Percentiles rank a stretch among this genome's conserved stretches.
Conservation (phyloP, 2,329 filamentous ascomycete species). For the Fusarium lyarnte region DNA sequence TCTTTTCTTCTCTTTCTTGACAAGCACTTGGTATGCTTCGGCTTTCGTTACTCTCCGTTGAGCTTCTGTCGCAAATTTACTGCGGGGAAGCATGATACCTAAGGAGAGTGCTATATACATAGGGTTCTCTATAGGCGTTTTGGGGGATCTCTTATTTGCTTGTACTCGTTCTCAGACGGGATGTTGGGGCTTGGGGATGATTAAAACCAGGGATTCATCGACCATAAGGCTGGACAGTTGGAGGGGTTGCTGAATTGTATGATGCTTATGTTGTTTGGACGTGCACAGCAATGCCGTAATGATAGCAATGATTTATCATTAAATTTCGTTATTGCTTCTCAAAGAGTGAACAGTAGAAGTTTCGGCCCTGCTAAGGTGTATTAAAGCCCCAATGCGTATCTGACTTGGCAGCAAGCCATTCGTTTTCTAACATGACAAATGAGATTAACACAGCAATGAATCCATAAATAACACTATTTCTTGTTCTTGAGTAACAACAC, state of each 20-base stretch:
- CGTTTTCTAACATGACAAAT: not conserved
- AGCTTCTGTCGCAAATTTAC: slow-evolving; percentile 21
- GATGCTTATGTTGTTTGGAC: slow-evolving; percentile 40
- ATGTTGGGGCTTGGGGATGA: slow-evolving; percentile 19
- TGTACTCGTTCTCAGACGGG: slow-evolving; percentile 22
- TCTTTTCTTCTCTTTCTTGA: slow-evolving; percentile 31
- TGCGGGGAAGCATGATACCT: slow-evolving; percentile 41
- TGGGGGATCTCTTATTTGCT: slow-evolving; percentile 21
- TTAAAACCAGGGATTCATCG: slow-evolving; percentile 19
- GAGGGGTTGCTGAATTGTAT: slow-evolving; percentile 24
- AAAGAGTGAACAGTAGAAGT: not conserved
- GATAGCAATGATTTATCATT: slow-evolving; percentile 44
- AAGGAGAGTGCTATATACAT: slow-evolving; percentile 30
- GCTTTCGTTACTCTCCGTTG: slow-evolving; percentile 27
- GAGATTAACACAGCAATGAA: not conserved
- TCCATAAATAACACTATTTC: too few relatives aligned
- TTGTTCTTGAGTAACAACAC: not conserved
- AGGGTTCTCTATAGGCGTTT: slow-evolving; percentile 40
- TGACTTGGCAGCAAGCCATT: not conserved
- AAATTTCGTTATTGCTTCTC: not conserved
- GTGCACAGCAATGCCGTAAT: slow-evolving; percentile 43
- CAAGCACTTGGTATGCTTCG: slow-evolving; percentile 11
- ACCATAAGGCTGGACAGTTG: slow-evolving; percentile 19
- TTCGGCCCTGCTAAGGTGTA: not conserved
- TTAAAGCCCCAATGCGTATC: not conserved